Evolutionary conservation across 176 grass and related monocot genomes (phyloP).

Genomic region (Raddia distichophylla): DNA sequence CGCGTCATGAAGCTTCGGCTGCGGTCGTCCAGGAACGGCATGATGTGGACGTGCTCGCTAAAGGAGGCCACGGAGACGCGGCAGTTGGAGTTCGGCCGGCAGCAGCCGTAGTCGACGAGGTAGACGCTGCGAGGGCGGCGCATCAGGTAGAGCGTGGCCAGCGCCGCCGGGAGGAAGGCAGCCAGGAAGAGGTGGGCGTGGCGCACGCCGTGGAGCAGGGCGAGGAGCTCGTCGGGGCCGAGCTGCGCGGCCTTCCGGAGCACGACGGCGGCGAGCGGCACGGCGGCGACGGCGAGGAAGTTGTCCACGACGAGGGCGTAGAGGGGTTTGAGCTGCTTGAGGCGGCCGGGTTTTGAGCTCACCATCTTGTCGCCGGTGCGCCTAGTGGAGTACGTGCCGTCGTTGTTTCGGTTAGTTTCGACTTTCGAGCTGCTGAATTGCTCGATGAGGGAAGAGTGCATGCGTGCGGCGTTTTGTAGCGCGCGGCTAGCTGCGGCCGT

Average conservation of each 20-base stretch:
- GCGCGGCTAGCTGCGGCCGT: neutral
- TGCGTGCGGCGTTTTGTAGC: neutral
- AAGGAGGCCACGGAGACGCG: neutral
- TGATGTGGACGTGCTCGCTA: neutral
- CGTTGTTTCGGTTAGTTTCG: neutral
- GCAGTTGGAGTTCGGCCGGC: slow-evolving; percentile 2
- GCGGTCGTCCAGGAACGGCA: slow-evolving; percentile 4
- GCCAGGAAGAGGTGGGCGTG: neutral
- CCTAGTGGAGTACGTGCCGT: neutral
- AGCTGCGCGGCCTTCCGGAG: slow-evolving; percentile 1
- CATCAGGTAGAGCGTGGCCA: neutral
- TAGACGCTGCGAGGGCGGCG: slow-evolving; percentile 27
- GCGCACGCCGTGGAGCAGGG: neutral
- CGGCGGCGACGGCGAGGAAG: neutral
- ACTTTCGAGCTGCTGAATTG: neutral
- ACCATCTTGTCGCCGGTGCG: slow-evolving; percentile 11
- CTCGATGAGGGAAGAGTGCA: neutral
- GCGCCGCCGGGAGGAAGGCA: neutral
- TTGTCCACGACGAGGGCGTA: slow-evolving; percentile 26
- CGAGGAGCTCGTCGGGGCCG: neutral
- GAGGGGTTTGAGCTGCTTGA: neutral
- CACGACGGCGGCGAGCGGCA: neutral
- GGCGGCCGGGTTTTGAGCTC: neutral
- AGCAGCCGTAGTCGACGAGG: slow-evolving; percentile 52
- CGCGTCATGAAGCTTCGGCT: slow-evolving; percentile 23